Base-by-base conservation (phyloP, 345 rosid species). In the Pugionium cornutum region DNA sequence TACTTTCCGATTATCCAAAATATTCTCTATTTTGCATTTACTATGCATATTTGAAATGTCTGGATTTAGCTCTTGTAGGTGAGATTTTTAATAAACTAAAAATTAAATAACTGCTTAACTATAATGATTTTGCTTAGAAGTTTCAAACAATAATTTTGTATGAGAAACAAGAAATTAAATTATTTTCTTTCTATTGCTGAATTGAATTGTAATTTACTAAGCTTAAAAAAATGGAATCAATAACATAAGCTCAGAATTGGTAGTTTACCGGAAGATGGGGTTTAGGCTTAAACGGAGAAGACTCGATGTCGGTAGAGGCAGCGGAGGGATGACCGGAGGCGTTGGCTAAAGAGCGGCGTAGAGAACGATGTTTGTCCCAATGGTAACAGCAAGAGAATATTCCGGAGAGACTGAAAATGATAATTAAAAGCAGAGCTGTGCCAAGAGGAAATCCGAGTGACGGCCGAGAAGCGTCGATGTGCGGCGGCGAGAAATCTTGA, bases 331-430 rank as follows among this genome's bases (percentile, higher is more conserved):
- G 78, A 30, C 31, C 78, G n/a, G 75, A 28, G 44, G 75, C 69
- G 8, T 72, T 68, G 58, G 84, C 57, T 52, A 75, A 70, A 50
- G 89, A 78, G 2, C 84, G 86, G 53, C 97, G 98, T 79, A 89
- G 81, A 36, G 97, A 87, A 18, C 89, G 78, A 78, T 87, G 80
- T 81, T 89, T 92, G 53, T 92, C 98, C 98, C 97, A 87, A 73
- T 92, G 98, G 81, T 92, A 92, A 73, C 98, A 92, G 67, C 98
- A 92, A 60, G 98, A 92, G 86, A 92, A 87, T 67, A 92, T 83
- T 36, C 97, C 97, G 57, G 97, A 87, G 75, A 92, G 80, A 79
- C 84, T 82, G 89, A 92, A 92, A 31, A 89, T 80, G 82, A 86
- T 58, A 51, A 92, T 77, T 50, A 92, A 77, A 62, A 92, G 94